These are phyloP conservation scores for Aureobasidium sp. DNA, from an alignment of 2,329 filamentous ascomycete genomes.

Conservation along the genomic window DNA sequence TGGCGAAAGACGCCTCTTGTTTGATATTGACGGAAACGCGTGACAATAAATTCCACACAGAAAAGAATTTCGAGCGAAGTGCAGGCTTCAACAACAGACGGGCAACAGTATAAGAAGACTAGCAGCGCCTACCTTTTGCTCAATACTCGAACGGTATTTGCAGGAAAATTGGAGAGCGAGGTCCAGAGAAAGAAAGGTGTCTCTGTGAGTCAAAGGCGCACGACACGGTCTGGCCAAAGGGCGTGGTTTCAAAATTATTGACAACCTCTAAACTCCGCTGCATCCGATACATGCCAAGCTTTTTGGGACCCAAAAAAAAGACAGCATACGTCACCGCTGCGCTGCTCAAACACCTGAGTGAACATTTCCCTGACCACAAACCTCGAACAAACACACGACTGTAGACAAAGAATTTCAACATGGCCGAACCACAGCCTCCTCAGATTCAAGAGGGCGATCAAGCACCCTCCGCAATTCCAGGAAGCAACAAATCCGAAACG, in stretches of 20 bases:
- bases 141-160: background rate
- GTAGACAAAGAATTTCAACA: constrained; percentile 21
- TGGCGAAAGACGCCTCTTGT: background rate
- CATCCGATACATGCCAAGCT: background rate
- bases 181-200: too few species aligned
- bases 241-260: constrained; percentile 9
- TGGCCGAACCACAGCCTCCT: constrained; percentile 56
- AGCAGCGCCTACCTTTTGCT: background rate
- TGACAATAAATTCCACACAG: background rate
- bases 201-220: constrained; percentile 7
- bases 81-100: background rate
- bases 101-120: background rate
- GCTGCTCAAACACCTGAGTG: background rate
- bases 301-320: background rate
- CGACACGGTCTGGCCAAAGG: background rate
- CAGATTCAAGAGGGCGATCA: constrained; percentile 52
- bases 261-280: background rate
- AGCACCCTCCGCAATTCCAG: constrained; percentile 43
- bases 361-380: background rate
- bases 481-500: constrained; percentile 65
- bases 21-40: constrained; percentile 5
- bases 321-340: background rate
- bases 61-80: background rate
- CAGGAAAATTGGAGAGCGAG: background rate
- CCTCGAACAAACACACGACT: background rate